Percentiles rank a stretch among this genome's conserved stretches.
Evolutionary conservation across 2,329 filamentous ascomycete genomes (phyloP).

Genomic region (Leptographium radiaticola): DNA sequence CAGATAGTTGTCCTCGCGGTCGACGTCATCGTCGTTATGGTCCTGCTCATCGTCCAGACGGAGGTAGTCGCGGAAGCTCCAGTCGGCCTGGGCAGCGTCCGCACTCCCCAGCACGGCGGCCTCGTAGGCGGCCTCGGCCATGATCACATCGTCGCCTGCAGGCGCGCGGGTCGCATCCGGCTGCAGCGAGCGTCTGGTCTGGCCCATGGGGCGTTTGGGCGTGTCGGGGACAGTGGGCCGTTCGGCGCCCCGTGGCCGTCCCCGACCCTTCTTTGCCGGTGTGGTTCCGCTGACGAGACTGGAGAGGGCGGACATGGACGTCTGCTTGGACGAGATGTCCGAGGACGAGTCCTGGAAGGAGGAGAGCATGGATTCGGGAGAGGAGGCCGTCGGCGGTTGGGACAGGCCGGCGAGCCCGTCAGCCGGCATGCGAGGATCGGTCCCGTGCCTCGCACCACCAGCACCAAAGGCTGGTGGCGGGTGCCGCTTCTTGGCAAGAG

Average conservation of each 20-base stretch:
- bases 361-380: conserved; percentile 14
- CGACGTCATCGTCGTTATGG: conserved; percentile 19
- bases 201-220: background rate
- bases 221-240: background rate
- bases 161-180: background rate
- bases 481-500: background rate
- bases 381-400: conserved; percentile 7
- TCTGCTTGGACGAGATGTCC: conserved; percentile 25
- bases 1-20: background rate
- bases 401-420: conserved; percentile 6
- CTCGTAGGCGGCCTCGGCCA: conserved; percentile 17
- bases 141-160: conserved; percentile 20
- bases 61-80: conserved; percentile 26
- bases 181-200: background rate
- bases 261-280: conserved; percentile 11
- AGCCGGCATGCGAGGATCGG: conserved; percentile 7
- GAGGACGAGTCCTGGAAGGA: conserved; percentile 35
- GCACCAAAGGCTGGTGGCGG: background rate
- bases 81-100: conserved; percentile 18
- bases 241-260: conserved; percentile 16
- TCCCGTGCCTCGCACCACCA: background rate
- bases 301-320: conserved; percentile 10
- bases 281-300: conserved; percentile 25
- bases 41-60: conserved; percentile 25
- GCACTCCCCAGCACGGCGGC: conserved; percentile 10